Percentiles rank a stretch among this genome's conserved stretches.
These are phyloP conservation scores for Aureobasidium melanogenum DNA, from an alignment of 2,329 filamentous ascomycete genomes.

Conservation along the genomic window DNA sequence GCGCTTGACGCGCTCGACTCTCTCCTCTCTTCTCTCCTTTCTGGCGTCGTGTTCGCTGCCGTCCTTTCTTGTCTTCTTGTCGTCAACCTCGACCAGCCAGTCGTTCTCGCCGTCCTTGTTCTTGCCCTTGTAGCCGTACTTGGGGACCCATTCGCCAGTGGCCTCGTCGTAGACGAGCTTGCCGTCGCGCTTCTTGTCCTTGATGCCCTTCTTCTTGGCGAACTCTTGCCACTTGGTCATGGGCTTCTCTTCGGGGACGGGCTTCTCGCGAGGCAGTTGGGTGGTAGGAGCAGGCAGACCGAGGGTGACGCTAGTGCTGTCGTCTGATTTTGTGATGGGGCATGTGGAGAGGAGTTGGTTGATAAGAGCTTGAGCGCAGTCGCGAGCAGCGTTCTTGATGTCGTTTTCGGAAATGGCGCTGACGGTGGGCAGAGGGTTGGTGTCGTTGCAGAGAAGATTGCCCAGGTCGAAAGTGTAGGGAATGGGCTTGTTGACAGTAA, in stretches of 20 bases:
- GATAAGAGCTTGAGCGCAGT: constrained; percentile 83
- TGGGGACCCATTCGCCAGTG: constrained; percentile 79
- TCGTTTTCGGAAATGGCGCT: constrained; percentile 34
- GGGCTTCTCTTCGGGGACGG: constrained; percentile 69
- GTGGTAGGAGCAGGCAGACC: constrained; percentile 64
- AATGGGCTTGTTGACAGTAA: constrained; percentile 57
- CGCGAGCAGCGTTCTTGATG: constrained; percentile 66
- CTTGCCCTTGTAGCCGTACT: constrained; percentile 89
- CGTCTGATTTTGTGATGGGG: constrained; percentile 59
- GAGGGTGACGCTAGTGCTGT: constrained; percentile 60
- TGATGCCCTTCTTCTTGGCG: constrained; percentile 94
- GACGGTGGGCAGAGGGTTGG: constrained; percentile 64
- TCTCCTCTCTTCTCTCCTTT: constrained; percentile 52
- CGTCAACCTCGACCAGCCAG: constrained; percentile 88
- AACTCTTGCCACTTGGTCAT: constrained; percentile 95
- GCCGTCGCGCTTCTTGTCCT: constrained; percentile 72
- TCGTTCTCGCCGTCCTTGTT: constrained; percentile 77
- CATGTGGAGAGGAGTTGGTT: constrained; percentile 91
- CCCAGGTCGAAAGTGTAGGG: constrained; percentile 90
- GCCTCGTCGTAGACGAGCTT: constrained; percentile 79
- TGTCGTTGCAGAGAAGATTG: constrained; percentile 75
- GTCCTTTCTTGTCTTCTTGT: constrained; percentile 47
- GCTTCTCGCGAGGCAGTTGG: constrained; percentile 80
- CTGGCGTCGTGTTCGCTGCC: constrained; percentile 50
- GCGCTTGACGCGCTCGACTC: constrained; percentile 37